phyloP scores from a whole-genome alignment of 2,329 filamentous ascomycete genomes.

The Chaetomiaceae sp. region DNA sequence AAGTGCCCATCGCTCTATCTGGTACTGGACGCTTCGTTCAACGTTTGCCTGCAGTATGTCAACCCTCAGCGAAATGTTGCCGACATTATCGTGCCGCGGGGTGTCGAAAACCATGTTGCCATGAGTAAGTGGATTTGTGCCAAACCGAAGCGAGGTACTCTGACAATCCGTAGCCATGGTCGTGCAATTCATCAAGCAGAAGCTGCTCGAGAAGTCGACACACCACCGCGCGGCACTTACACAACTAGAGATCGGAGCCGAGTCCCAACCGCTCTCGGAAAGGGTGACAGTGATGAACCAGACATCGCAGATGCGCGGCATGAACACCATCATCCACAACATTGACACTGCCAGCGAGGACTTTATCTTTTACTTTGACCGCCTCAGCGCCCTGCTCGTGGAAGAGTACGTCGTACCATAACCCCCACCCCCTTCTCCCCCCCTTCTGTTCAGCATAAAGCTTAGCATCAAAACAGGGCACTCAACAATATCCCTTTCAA shows the following conservation, averaged over 20 bases:
- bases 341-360: slow-evolving; percentile 76
- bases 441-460: no score
- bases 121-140: slow-evolving; percentile 56
- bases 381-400: slow-evolving; percentile 76
- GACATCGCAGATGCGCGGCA: slow-evolving; percentile 76
- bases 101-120: slow-evolving; percentile 90
- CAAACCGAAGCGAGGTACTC: neutral
- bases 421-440: neutral
- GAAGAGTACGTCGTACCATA: slow-evolving; percentile 65
- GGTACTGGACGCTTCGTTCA: slow-evolving; percentile 14
- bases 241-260: slow-evolving; percentile 67
- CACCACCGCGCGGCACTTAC: slow-evolving; percentile 76
- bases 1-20: slow-evolving; percentile 5
- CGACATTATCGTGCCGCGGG: slow-evolving; percentile 92
- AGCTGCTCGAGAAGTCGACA: slow-evolving; percentile 78
- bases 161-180: slow-evolving; percentile 68
- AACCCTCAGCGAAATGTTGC: slow-evolving; percentile 86
- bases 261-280: slow-evolving; percentile 66
- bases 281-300: slow-evolving; percentile 71
- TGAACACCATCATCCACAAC: slow-evolving; percentile 87
- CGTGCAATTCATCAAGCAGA: slow-evolving; percentile 85
- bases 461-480: slow-evolving; percentile 60
- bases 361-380: slow-evolving; percentile 97
- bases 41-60: slow-evolving; percentile 57
- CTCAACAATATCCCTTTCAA: slow-evolving; percentile 72